Evolutionary conservation across 208 protist genomes (phyloP), one percentile per base, ranked within the genome.

Genomic region (Trypanosoma cruzi): DNA sequence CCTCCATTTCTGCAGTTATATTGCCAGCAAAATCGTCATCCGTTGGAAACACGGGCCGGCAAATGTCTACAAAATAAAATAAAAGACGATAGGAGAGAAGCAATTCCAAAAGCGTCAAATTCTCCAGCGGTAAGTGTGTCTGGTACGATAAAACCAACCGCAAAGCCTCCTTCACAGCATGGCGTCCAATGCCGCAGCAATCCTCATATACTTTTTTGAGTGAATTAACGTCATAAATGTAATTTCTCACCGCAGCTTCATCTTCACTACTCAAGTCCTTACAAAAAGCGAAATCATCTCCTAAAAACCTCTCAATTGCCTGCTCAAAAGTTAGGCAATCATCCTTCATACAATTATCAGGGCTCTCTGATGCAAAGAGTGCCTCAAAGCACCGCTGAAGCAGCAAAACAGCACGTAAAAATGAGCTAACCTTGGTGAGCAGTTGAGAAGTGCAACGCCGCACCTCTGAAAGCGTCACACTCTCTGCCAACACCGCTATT

Each of bases 61-160:
- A 53, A 53, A 53, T 40, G 1, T 37, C 40, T 18, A 61, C 22
- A 61, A 61, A 61, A 31, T 46, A 18, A 48, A 64, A 64, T 26
- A 64, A 53, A 20, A 64, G 18, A 32, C 59, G 59, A 53, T 50
- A 64, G 18, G 59, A 53, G 13, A 54, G 26, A 36, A 64, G 22
- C 24, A 54, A 18, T 10, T 64, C 59, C 42, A 54, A 53, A n/a
- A 64, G n/a, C 5, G 59, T 28, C 16, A 37, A 34, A 53, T 13
- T 40, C n/a, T 50, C 59, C 16, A 53, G 34, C 10, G 42, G 42
- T 53, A 64, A 54, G 34, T 64, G 14, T 26, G 36, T 26, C 40
- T 64, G 59, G 32, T 37, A 53, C 50, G 34, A n/a, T 54, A 28
- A 14, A 49, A 64, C 16, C 14, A 64, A 10, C 22, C 52, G 22